A percentile compares a stretch with the other conserved stretches of the same genome.
These are phyloP conservation scores for Hypoxylon sp. DNA, from an alignment of 2,329 filamentous ascomycete species.

Conservation along the genomic window DNA sequence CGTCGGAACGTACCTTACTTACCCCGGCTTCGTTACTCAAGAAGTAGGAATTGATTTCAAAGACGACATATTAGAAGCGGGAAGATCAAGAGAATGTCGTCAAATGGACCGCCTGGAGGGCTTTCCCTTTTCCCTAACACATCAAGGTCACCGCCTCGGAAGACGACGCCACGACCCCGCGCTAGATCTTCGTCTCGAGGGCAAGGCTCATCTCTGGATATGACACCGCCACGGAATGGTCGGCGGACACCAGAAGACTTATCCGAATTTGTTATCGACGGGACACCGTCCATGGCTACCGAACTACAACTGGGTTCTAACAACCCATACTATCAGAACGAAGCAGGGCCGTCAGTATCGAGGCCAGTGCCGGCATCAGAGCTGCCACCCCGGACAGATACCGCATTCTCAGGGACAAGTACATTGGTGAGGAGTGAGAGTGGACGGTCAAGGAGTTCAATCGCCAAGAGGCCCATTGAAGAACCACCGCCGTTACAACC, in stretches of 20 bases:
- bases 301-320: constrained; percentile 45
- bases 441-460: constrained; percentile 68
- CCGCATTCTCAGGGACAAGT: constrained; percentile 66
- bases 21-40: constrained; percentile 9
- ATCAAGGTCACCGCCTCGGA: constrained; percentile 60
- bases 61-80: constrained; percentile 17
- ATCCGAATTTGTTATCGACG: constrained; percentile 53
- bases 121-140: constrained; percentile 73
- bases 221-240: constrained; percentile 52
- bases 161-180: constrained; percentile 57
- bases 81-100: constrained; percentile 42
- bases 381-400: constrained; percentile 63
- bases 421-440: constrained; percentile 66
- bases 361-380: constrained; percentile 60
- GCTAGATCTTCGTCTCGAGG: constrained; percentile 48
- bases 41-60: constrained; percentile 16
- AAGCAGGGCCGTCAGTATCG: constrained; percentile 54
- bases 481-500: constrained; percentile 51
- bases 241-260: constrained; percentile 49
- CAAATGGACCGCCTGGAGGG: constrained; percentile 59
- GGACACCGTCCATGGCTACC: constrained; percentile 43
- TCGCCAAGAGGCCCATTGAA: constrained; percentile 67
- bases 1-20: constrained; percentile 20
- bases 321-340: constrained; percentile 51
- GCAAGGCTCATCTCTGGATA: constrained; percentile 51